Percentiles rank a stretch among this genome's conserved stretches.
Evolutionary conservation across 768 basidiomycete genomes (phyloP).

Genomic region (Tephrocybe sp.): DNA sequence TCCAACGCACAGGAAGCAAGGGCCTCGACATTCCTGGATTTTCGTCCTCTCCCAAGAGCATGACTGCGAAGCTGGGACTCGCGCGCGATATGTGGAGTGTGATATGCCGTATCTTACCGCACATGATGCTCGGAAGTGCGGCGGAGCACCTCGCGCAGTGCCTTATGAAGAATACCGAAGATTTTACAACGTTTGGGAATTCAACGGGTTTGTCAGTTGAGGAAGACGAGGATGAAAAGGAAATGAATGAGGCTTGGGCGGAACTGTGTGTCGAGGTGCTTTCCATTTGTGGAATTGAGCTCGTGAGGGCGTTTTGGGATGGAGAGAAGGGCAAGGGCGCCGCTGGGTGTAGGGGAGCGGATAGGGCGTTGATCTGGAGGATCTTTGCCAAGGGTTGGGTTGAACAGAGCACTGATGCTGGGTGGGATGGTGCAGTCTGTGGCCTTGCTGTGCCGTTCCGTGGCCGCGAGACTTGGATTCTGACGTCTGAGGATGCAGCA

Average conservation of each 20-base stretch:
- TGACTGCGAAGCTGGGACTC: constrained; percentile 52
- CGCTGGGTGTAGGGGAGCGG: constrained; percentile 38
- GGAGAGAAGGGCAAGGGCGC: constrained; percentile 18
- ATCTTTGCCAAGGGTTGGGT: constrained; percentile 58
- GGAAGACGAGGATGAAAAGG: constrained; percentile 26
- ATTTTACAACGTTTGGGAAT: constrained; percentile 35
- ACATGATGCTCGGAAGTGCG: constrained; percentile 38
- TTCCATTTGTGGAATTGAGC: constrained; percentile 44
- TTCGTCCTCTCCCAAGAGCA: constrained; percentile 5
- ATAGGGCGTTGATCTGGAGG: constrained; percentile 57
- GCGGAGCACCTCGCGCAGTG: constrained; percentile 47
- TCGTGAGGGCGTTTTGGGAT: constrained; percentile 56
- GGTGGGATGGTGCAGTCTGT: constrained; percentile 55
- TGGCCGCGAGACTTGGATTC: constrained; percentile 30
- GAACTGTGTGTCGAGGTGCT: constrained; percentile 56
- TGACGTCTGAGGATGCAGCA: constrained; percentile 48
- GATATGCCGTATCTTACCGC: constrained; percentile 43
- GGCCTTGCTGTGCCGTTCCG: constrained; percentile 62
- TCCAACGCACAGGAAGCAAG: constrained; percentile 11
- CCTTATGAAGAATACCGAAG: constrained; percentile 48
- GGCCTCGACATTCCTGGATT: constrained; percentile 13
- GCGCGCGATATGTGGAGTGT: constrained; percentile 59
- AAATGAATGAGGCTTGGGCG: constrained; percentile 59
- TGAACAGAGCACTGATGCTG: constrained; percentile 34
- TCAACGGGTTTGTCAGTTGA: neutral